Conservation (phyloP, 2,329 filamentous ascomycete species). For the Gnomoniopsis sp. region DNA sequence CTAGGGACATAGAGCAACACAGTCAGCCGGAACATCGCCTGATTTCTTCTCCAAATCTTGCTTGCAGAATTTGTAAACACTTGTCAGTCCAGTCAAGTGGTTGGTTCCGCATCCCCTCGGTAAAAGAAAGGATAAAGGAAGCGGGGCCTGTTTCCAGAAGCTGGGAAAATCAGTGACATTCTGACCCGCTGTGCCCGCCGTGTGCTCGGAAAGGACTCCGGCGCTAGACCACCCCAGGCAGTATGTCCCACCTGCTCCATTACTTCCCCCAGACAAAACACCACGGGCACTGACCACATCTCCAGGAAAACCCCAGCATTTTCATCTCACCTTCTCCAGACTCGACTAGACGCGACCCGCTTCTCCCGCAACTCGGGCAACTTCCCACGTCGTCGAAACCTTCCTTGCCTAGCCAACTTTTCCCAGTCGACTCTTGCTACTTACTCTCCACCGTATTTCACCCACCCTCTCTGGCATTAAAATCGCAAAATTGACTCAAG, state of each 20-base stretch:
- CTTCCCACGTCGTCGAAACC: neutral
- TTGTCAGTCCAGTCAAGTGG: neutral
- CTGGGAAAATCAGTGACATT: neutral
- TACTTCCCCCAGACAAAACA: constrained; percentile 2
- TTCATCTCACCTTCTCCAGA: constrained; percentile 18
- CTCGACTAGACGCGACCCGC: constrained; percentile 2
- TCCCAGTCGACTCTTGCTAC: too few species aligned
- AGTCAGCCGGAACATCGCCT: neutral
- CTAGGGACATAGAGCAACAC: neutral
- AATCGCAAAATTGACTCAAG: neutral
- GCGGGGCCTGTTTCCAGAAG: neutral
- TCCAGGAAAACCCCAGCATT: constrained; percentile 19
- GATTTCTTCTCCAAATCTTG: neutral
- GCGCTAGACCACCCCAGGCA: constrained; percentile 4
- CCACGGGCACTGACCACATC: neutral
- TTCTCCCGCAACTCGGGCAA: neutral
- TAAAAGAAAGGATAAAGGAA: neutral
- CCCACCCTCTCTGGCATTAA: too few species aligned
- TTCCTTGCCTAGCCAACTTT: neutral
- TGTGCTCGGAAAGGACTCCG: constrained; percentile 13
- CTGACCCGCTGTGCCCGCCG: neutral
- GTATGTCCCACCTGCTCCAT: neutral
- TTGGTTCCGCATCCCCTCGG: neutral
- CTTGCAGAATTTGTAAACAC: too few species aligned
- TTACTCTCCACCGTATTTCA: neutral